Conservation (phyloP, 176 grass and related monocot species). For the Stipa capillata region DNA sequence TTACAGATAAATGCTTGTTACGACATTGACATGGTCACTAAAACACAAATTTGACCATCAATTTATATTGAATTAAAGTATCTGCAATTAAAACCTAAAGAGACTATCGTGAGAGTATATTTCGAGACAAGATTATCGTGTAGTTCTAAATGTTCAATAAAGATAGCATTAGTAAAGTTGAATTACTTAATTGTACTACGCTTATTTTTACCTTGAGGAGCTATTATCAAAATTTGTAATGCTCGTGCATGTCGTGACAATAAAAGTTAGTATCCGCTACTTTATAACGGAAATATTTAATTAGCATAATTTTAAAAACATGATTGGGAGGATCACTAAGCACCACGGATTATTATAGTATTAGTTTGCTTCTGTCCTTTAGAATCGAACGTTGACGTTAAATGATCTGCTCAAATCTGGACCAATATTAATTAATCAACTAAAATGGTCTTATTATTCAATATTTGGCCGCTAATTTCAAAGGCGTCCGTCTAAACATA, state of each 20-base stretch:
- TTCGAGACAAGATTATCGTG: too few species aligned
- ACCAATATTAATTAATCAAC: neutral
- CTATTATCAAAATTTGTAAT: neutral
- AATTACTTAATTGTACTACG: neutral
- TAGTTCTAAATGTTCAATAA: neutral
- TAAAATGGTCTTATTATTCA: neutral
- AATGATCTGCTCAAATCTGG: neutral
- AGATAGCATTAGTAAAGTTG: neutral
- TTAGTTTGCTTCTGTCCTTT: neutral
- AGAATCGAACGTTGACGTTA: slow-evolving; percentile 14
- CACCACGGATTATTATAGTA: neutral
- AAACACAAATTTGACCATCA: neutral
- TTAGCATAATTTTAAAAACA: too few species aligned
- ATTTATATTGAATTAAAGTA: neutral
- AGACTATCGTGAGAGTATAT: neutral
- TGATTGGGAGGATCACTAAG: neutral
- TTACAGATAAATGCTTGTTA: neutral
- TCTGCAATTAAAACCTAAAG: neutral
- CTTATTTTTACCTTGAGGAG: neutral
- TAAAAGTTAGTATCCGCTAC: too few species aligned
- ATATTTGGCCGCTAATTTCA: neutral
- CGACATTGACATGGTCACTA: neutral
- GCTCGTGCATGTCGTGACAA: neutral
- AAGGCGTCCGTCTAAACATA: too few species aligned
- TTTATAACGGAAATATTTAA: too few species aligned